Conservation (phyloP, 768 basidiomycete genomes). For the Pulveroboletus sp. region DNA sequence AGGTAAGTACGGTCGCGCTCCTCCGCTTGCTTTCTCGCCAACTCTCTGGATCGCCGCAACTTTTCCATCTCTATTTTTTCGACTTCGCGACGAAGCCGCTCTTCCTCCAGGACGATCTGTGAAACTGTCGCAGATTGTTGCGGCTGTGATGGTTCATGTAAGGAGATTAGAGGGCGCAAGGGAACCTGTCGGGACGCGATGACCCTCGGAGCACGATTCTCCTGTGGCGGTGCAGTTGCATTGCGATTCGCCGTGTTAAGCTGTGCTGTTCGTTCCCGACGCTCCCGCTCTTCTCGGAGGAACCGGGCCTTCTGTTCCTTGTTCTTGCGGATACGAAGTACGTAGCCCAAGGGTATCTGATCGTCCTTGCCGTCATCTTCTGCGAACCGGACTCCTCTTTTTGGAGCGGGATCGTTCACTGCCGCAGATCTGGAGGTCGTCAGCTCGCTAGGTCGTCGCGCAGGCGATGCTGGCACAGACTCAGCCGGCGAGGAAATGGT, state of each 20-base stretch:
- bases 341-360: constrained; percentile 61
- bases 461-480: background rate
- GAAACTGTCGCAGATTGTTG: constrained; percentile 3
- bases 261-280: constrained; percentile 40
- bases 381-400: constrained; percentile 60
- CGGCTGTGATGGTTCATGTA: constrained; percentile 10
- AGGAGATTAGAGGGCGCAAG: constrained; percentile 12
- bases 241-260: constrained; percentile 32
- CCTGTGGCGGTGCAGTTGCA: constrained; percentile 6
- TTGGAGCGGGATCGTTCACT: constrained; percentile 16
- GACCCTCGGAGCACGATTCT: constrained; percentile 14
- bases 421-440: constrained; percentile 10
- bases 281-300: constrained; percentile 55
- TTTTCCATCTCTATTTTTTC: constrained; percentile 47
- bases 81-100: constrained; percentile 42
- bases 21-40: constrained; percentile 37
- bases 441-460: background rate
- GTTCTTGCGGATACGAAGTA: constrained; percentile 67
- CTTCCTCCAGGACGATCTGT: constrained; percentile 36
- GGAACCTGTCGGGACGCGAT: constrained; percentile 14
- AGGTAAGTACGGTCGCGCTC: constrained; percentile 52
- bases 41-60: constrained; percentile 42
- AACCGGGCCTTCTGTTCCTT: constrained; percentile 70
- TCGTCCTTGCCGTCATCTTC: constrained; percentile 64
- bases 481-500: background rate